Base-by-base conservation (phyloP, 441 rosid species). In the Syzygium malaccense region DNA sequence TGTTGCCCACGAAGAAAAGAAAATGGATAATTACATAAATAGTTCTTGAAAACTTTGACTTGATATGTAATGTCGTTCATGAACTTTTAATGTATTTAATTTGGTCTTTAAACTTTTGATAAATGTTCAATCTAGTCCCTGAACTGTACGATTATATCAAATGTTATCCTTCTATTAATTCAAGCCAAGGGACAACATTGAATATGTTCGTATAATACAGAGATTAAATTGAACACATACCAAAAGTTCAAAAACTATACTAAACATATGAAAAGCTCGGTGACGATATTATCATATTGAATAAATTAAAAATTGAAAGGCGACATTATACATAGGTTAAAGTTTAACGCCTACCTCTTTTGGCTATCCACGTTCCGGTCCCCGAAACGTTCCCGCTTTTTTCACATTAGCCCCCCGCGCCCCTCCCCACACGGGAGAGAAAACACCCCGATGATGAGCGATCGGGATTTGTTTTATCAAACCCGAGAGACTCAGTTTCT, bases 321-420 rank as follows among this genome's bases (percentile, higher is more conserved):
- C 4, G 6, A 60, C 0, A 3, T 13, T 60, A 8, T 28, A 28
- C 1, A 0, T 28, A 0, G 0, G 3, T 58, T 0, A 28, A 60
- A 60, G 30, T 60, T 60, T 28, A 13, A 28, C 13, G 1, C 23
- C 85, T 8, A n/a, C 15, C 23, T n/a, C 55, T 10, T 6, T 54
- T 8, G 10, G 7, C 23, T 55, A 30, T 54, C 37, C 55, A 7
- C 14, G 15, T 71, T 71, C 7, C 49, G 80, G 49, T 71, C 80
- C 80, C 49, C 28, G 1, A 7, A 11, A 37, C 17, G 1, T 75
- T 26, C 83, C 14, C n/a, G 49, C 37, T 71, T 20, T 37, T 14
- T 71, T 71, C 83, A 75, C 83, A 75, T 75, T 5, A 41, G 51
- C 12, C 83, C 25, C 25, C 48, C 11, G n/a, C 11, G 9, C 6